Percentiles rank a stretch among this genome's conserved stretches.
phyloP scores from a whole-genome alignment of 2,329 filamentous ascomycete species.

The Penicillium freii region DNA sequence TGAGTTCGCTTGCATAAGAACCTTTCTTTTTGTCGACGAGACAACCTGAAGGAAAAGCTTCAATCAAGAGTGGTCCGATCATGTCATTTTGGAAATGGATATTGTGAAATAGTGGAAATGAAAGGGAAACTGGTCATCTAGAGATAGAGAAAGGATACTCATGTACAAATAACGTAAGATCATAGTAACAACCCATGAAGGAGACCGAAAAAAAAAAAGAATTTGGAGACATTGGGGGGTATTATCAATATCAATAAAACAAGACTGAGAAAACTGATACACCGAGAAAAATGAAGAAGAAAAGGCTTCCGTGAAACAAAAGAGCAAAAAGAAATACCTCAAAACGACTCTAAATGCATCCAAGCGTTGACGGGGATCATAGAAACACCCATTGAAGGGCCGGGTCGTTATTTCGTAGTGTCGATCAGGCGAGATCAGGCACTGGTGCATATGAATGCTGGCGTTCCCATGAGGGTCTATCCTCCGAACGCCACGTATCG shows the following conservation, averaged over 20 bases:
- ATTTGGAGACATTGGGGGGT: slow-evolving; percentile 30
- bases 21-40: too few relatives aligned
- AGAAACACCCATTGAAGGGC: slow-evolving; percentile 16
- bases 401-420: slow-evolving; percentile 23
- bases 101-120: not conserved
- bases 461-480: slow-evolving; percentile 14
- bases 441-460: slow-evolving; percentile 13
- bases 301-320: slow-evolving; percentile 11
- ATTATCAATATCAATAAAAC: slow-evolving; percentile 39
- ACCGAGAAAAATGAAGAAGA: slow-evolving; percentile 8
- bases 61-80: not conserved
- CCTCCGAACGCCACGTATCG: slow-evolving; percentile 15
- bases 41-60: too few relatives aligned
- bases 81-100: not conserved
- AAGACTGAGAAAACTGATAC: slow-evolving; percentile 28
- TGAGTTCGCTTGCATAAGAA: too few relatives aligned
- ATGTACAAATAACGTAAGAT: slow-evolving; percentile 4
- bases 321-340: slow-evolving; percentile 7
- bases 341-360: slow-evolving; percentile 23
- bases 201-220: slow-evolving; percentile 11
- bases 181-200: not conserved
- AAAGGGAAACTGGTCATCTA: not conserved
- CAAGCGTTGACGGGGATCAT: slow-evolving; percentile 21
- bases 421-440: slow-evolving; percentile 9
- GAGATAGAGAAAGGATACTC: not conserved